Percentiles rank a stretch among this genome's conserved stretches.
Evolutionary conservation across 2,329 filamentous ascomycete genomes (phyloP).

Genomic region (Corynespora cassiicola): DNA sequence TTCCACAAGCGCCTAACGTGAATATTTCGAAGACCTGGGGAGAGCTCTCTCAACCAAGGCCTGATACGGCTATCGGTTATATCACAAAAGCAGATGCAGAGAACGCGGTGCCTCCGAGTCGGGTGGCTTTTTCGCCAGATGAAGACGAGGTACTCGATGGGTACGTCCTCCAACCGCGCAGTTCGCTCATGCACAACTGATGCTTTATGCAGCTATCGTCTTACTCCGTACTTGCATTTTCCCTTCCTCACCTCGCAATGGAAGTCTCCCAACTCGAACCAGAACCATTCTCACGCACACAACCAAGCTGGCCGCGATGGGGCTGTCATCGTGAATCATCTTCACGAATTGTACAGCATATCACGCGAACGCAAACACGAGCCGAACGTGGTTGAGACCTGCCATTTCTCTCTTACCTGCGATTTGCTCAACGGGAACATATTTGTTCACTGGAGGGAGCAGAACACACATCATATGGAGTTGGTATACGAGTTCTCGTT

Average conservation of each 20-base stretch:
- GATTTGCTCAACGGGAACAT: constrained; percentile 1
- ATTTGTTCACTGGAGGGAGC: constrained; percentile 2
- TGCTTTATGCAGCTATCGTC: constrained; percentile 1
- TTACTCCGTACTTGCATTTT: constrained; percentile 1
- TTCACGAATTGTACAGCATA: constrained; percentile 8
- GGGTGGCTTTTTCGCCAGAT: background rate
- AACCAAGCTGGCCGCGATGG: constrained; percentile 8
- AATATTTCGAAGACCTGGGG: constrained; percentile 4
- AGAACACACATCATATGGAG: constrained; percentile 1
- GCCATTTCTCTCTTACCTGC: constrained; percentile 4
- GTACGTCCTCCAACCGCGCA: background rate
- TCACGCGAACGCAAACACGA: constrained; percentile 46
- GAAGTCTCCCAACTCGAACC: constrained; percentile 6
- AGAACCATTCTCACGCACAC: constrained; percentile 5
- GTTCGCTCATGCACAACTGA: background rate
- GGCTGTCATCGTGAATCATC: constrained; percentile 6
- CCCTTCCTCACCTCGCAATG: constrained; percentile 6
- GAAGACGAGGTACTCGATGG: constrained; percentile 1
- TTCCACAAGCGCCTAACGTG: constrained; percentile 5
- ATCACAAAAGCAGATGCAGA: constrained; percentile 6
- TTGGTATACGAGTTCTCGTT: constrained; percentile 1
- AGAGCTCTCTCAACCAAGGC: constrained; percentile 8
- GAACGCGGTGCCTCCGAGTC: constrained; percentile 3
- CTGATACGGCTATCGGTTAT: constrained; percentile 9
- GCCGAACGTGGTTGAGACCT: constrained; percentile 3